Base-by-base conservation (phyloP, 140 eudicot species). In the Oenanthe javanica region DNA sequence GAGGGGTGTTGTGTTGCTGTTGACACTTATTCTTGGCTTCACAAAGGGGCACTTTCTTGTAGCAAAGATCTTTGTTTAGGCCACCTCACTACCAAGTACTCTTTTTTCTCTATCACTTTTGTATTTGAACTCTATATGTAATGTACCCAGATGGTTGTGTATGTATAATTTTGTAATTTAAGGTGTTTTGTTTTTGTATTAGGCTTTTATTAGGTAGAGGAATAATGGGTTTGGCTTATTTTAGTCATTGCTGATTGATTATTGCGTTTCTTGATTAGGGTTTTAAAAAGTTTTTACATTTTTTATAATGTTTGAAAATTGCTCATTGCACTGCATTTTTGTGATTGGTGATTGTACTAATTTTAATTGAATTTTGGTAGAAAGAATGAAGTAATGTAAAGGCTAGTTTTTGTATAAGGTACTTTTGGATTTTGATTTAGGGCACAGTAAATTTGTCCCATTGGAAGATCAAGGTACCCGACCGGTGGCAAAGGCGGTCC, bases 11-110 rank as follows among this genome's bases (percentile, higher is more conserved):
- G 84, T 63, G 97, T 94, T 12, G 97, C 97, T 75, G 76, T 94
- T 12, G 98, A 94, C 69, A 94, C 97, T 38, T 92, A 92, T 82
- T 95, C 99, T n/a, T 92, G 97, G 99, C 99, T 95, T 75, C 99
- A 95, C 81, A 92, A 92, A 83, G 99, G 99, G 69, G 99, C 99
- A 21, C 96, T 95, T 77, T 90, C 97, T 83, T 95, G 96, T 85
- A 92, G 97, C 67, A 87, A 84, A 82, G 92, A 95, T 64, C 96
- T 95, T 75, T 95, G 97, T 89, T 86, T 86, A 52, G 93, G 91
- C 74, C 81, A 78, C 25, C 95, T 96, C 81, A 92, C 98, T 36
- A 81, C 92, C 87, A 92, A 86, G 98, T 94, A 90, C 3, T 2
- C 9, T 57, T 79, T 61, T 75, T 74, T 49, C 67, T 51, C 45